Base-by-base conservation (phyloP, 495 filamentous ascomycete genomes). In the Penicillium desertorum region DNA sequence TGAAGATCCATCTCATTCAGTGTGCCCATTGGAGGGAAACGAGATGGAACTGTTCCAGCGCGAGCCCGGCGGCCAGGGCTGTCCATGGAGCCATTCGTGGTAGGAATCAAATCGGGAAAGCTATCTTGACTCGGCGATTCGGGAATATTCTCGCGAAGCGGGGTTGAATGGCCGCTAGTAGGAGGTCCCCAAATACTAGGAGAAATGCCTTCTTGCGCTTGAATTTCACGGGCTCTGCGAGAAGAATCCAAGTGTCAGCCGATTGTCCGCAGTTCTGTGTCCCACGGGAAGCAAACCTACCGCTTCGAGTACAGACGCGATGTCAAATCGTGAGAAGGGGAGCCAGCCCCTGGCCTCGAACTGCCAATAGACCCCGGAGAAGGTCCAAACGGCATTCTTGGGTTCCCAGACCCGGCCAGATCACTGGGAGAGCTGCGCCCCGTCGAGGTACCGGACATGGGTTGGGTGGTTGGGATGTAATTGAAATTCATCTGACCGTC, bases 31-130 rank as follows among this genome's bases (percentile, higher is more conserved):
- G 91, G 89, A 48, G 88, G 85, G 70, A 98, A 96, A 56, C 92
- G 86, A 36, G 94, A 98, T 29, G 94, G 94, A 20, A 98, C 87
- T n/a, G 94, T 98, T 60, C 94, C 94, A 53, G 94, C 94, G 72
- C 94, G 86, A 51, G 91, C 86, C 62, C 94, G 83, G 47, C 88
- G 81, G 41, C 84, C 63, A 79, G 87, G 69, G 76, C 75, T 74
- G 62, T 80, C 71, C 70, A 87, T 61, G 71, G 77, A 50, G 73
- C 80, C 67, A 79, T 83, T 72, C 70, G 79, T 63, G n/a, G 77
- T 78, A 57, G 90, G 84, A 37, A 88, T 81, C 67, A 95, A 88
- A 65, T 97, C 92, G 19, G 94, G 92, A 64, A 97, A 98, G 57
- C 89, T 93, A 74, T 97, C 94, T 64, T 90, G 91, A 52, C 88